phyloP scores from a whole-genome alignment of 495 filamentous ascomycete species.

The Talaromyces ruber region DNA sequence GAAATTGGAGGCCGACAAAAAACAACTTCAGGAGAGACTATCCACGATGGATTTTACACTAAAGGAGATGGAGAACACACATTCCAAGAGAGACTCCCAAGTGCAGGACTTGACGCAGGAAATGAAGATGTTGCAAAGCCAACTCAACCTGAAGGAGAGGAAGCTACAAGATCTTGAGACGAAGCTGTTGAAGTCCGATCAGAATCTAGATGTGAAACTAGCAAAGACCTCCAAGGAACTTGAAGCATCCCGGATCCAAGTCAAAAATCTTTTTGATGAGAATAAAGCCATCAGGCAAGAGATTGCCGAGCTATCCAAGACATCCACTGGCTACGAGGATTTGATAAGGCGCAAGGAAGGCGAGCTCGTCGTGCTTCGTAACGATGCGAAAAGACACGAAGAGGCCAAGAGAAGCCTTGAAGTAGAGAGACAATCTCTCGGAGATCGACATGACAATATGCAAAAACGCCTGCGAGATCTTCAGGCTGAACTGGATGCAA shows the following conservation, averaged over 20 bases:
- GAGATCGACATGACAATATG: constrained; percentile 70
- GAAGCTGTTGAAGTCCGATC: constrained; percentile 76
- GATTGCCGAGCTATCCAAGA: constrained; percentile 77
- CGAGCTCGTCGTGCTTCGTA: constrained; percentile 74
- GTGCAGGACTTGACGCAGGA: constrained; percentile 71
- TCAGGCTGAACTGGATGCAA: constrained; percentile 79
- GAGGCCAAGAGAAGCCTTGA: constrained; percentile 70
- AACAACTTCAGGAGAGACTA: constrained; percentile 57
- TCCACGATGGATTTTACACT: constrained; percentile 59
- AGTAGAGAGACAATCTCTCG: constrained; percentile 59
- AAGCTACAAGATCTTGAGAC: constrained; percentile 83
- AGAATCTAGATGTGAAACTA: constrained; percentile 84
- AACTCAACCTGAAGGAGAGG: constrained; percentile 79
- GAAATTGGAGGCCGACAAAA: constrained; percentile 77
- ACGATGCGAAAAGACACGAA: constrained; percentile 71
- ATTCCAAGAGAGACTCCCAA: constrained; percentile 59
- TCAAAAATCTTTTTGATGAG: constrained; percentile 69
- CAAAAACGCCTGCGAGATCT: constrained; percentile 70
- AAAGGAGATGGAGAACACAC: constrained; percentile 53
- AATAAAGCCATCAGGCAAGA: constrained; percentile 81
- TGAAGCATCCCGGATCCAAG: constrained; percentile 57
- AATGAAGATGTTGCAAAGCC: constrained; percentile 85
- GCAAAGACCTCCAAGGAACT: constrained; percentile 75
- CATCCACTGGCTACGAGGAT: constrained; percentile 91
- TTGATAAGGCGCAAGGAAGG: constrained; percentile 89